Conservation (phyloP, 2,329 filamentous ascomycete species). For the Botrytis deweyae region DNA sequence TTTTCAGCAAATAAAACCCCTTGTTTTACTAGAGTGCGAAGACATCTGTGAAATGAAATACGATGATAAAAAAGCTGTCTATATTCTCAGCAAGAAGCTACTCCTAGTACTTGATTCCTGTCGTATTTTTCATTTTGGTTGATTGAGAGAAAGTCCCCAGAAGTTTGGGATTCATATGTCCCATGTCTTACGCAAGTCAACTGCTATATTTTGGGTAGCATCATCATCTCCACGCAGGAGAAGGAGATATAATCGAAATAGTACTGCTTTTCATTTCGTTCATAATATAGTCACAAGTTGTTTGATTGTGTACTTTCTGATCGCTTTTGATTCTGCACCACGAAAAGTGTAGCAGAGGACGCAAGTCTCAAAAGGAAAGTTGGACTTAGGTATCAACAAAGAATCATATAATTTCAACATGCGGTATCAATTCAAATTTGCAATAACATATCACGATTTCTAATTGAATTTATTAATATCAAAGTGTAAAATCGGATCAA, state of each 20-base stretch:
- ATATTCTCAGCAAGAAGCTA: neutral
- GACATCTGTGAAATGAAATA: slow-evolving; percentile 33
- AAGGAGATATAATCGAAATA: neutral
- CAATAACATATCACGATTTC: neutral
- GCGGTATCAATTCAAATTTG: neutral
- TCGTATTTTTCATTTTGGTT: neutral
- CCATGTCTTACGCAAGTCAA: neutral
- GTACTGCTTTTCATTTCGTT: no score
- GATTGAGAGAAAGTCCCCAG: neutral
- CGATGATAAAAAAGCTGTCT: neutral
- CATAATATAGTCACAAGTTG: neutral
- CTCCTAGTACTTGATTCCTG: neutral
- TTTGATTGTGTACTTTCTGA: neutral
- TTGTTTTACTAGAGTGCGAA: slow-evolving; percentile 37
- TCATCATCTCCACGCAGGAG: neutral
- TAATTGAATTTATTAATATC: neutral
- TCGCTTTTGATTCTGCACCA: neutral
- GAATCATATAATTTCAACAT: neutral
- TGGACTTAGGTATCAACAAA: neutral
- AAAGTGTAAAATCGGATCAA: neutral
- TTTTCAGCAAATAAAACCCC: slow-evolving; percentile 25
- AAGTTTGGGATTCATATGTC: neutral
- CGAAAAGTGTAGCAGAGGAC: neutral
- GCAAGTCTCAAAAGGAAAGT: neutral
- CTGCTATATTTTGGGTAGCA: neutral